These are phyloP conservation scores for Litchi chinensis DNA, from an alignment of 345 rosid species.

Conservation along the genomic window DNA sequence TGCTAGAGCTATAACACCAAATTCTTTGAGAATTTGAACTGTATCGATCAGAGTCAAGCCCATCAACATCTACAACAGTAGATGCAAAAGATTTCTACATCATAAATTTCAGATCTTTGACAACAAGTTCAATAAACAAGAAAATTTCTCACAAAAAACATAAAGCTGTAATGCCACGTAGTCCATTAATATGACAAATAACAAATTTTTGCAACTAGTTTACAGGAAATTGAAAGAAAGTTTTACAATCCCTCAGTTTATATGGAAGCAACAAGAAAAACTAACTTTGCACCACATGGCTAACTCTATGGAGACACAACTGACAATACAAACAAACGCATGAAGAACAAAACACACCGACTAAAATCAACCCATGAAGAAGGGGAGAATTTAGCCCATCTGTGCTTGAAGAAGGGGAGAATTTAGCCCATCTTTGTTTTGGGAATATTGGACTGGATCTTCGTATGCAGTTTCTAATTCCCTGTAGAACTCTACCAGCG, in stretches of 20 bases:
- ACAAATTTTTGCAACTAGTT: neutral
- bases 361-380: slow-evolving; percentile 39
- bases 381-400: slow-evolving; percentile 36
- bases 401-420: too few relatives aligned
- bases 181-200: too few relatives aligned
- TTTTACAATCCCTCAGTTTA: neutral
- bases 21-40: too few relatives aligned
- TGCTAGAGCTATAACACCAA: too few relatives aligned
- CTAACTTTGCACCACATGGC: slow-evolving; percentile 2
- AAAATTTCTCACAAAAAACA: neutral
- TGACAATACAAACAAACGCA: neutral
- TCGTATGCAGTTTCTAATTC: slow-evolving; percentile 59
- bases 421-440: slow-evolving; percentile 36
- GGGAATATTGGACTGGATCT: slow-evolving; percentile 60
- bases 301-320: neutral
- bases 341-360: neutral
- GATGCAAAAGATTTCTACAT: too few relatives aligned
- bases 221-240: neutral
- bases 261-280: neutral
- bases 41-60: too few relatives aligned
- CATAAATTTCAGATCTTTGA: neutral
- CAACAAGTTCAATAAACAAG: neutral
- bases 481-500: slow-evolving; percentile 57
- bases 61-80: too few relatives aligned
- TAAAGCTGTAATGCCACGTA: too few relatives aligned